phyloP scores from a whole-genome alignment of 2,329 filamentous ascomycete genomes.

The Acrocalymma vagum region DNA sequence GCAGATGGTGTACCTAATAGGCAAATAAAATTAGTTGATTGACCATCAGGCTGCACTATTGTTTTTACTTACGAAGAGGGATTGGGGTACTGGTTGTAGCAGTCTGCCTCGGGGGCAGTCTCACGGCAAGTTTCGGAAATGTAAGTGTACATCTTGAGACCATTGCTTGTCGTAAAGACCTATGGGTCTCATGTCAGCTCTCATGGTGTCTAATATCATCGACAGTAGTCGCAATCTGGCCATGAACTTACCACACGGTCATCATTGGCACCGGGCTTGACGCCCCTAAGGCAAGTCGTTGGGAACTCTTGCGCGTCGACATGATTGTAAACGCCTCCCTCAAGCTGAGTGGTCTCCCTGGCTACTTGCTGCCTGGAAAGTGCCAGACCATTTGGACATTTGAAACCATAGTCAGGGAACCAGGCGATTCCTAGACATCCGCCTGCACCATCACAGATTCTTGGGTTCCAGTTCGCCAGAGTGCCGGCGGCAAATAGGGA shows the following conservation, averaged over 20 bases:
- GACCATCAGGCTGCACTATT: too few species aligned
- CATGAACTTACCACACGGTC: conserved; percentile 4
- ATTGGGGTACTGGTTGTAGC: conserved; percentile 8
- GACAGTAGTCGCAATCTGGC: too few species aligned
- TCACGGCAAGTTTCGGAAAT: conserved; percentile 8
- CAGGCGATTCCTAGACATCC: conserved; percentile 9
- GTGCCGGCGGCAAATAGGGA: too few species aligned
- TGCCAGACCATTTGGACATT: conserved; percentile 3
- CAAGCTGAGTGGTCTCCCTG: not conserved
- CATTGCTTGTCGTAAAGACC: not conserved
- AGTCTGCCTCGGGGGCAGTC: conserved; percentile 3
- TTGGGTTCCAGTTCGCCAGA: conserved; percentile 9
- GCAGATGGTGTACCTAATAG: too few species aligned
- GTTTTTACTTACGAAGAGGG: conserved; percentile 4
- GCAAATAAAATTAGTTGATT: too few species aligned
- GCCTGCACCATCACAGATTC: conserved; percentile 11
- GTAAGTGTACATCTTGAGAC: conserved; percentile 9
- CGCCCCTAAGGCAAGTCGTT: conserved; percentile 6
- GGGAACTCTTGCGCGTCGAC: conserved; percentile 8
- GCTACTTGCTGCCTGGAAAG: conserved; percentile 6
- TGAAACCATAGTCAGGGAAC: not conserved
- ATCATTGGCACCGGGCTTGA: conserved; percentile 1
- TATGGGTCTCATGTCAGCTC: too few species aligned
- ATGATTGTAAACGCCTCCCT: conserved; percentile 2
- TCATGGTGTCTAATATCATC: too few species aligned